phyloP scores from a whole-genome alignment of 1,284 basidiomycete genomes.

The Moesziomyces parantarcticus region DNA sequence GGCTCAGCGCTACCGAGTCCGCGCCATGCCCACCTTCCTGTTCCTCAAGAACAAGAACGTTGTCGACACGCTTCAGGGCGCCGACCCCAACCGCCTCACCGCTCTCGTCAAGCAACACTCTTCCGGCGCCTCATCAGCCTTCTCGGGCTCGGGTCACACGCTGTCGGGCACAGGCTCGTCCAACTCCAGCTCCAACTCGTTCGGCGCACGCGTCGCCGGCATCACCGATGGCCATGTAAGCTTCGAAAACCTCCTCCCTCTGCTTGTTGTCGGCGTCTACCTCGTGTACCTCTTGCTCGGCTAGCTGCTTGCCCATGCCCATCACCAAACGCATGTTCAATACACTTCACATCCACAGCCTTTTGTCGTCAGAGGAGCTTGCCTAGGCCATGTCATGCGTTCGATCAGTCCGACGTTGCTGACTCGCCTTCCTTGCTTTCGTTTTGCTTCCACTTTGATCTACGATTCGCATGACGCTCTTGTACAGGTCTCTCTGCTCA shows the following conservation, averaged over 20 bases:
- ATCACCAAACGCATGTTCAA: slow-evolving; percentile 9
- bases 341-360: neutral
- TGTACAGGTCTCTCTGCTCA: slow-evolving; percentile 72
- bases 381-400: neutral
- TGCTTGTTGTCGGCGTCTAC: slow-evolving; percentile 47
- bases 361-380: slow-evolving; percentile 14
- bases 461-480: neutral
- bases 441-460: neutral
- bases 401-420: slow-evolving; percentile 11
- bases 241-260: slow-evolving; percentile 50
- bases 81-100: slow-evolving; percentile 51
- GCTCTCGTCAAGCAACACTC: slow-evolving; percentile 59
- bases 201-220: slow-evolving; percentile 27
- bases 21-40: slow-evolving; percentile 72
- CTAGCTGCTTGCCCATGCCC: slow-evolving; percentile 14
- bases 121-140: slow-evolving; percentile 35
- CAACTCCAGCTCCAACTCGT: slow-evolving; percentile 19
- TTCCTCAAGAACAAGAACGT: slow-evolving; percentile 69
- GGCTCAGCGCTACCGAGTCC: slow-evolving; percentile 68
- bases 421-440: slow-evolving; percentile 14
- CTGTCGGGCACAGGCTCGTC: slow-evolving; percentile 40
- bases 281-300: slow-evolving; percentile 45
- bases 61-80: slow-evolving; percentile 64
- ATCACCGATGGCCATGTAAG: slow-evolving; percentile 51
- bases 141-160: slow-evolving; percentile 50